Base-by-base conservation (phyloP, 176 grass and related monocot species). In the Eleusine indica region DNA sequence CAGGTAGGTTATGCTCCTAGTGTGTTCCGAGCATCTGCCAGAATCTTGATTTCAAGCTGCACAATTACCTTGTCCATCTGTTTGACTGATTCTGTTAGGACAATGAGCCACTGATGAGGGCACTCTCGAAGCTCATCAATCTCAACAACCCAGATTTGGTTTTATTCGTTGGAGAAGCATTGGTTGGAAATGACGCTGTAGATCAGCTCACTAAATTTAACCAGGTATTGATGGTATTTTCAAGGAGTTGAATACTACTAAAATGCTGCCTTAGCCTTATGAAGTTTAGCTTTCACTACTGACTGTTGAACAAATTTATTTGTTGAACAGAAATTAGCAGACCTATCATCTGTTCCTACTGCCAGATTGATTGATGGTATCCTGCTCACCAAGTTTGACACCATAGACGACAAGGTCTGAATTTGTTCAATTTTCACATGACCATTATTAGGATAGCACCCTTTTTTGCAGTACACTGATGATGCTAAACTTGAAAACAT, bases 371-470 rank as follows among this genome's bases (percentile, higher is more conserved):
- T 98, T 58, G 96, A 95, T 75, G 93, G 96, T 14, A 98, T 98
- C 85, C 89, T 98, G 82, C 93, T 98, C 61, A 98, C 96, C 32
- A 98, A 98, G 77, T 98, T 95, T 80, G 96, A 99, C 74, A 96
- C 93, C 9, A 96, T 96, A 5, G 96, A 99, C 1, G 91, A 96
- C 75, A 99, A 94, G 95, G 95, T 97, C 60, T 65, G 57, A 83
- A 60, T 80, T 28, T 57, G 21, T 38, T 42, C 35, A 53, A 86
- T 42, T 16, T 91, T 48, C 37, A 60, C 70, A 74, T 6, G 52
- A 56, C 48, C 9, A 7, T 80, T 30, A 10, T 63, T 37, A 73
- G 25, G 2, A 15, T 25, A 8, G 44, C 44, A 47, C 15, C 38
- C 35, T 0, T 0, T 16, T 68, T 21, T 52, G 30, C 43, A 13